Base-by-base conservation (phyloP, 23 red algal species). In the Gracilaria vermiculophylla region DNA sequence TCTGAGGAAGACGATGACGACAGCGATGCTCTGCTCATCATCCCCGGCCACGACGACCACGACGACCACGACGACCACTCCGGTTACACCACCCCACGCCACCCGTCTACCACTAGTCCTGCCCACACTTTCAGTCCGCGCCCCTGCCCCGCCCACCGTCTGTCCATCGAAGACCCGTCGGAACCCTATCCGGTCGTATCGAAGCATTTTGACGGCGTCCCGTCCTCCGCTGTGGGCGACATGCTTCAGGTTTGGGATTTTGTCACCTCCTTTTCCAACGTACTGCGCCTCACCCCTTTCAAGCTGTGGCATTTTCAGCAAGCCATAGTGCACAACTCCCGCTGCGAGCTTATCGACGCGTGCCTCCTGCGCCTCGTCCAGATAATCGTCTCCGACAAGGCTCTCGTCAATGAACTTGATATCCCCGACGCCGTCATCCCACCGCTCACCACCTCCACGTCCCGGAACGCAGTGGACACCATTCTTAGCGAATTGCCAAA, bases 171-270 rank as follows among this genome's bases (percentile, higher is more conserved):
- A 45, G 31, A 53, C 15, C 36, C 67, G 23, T 32, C 5, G 37
- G 20, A 70, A 19, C 81, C 81, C 5, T 85, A 85, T 53, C 81
- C 81, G 29, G 58, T 52, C 36, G 64, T 66, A 50, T 85, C 58
- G 10, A 50, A 37, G 32, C 42, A 88, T 62, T 88, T 88, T 76
- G 66, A 65, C 23, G 87, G 87, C 12, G 53, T 91, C 5, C 87
- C 87, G 0, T 51, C 56, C 8, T 45, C 29, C 29, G 74, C 87
- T 25, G 39, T 91, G 20, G 87, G 87, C 33, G 87, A 91, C 72
- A 41, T 91, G 62, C 64, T 91, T 2, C 75, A 81, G 27, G 43
- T 91, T 23, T 91, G 87, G 87, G 87, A 91, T 57, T 91, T 91
- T 81, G 60, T 91, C 40, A 69, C 54, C 20, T 39, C 58, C 35